Percentiles rank a stretch among this genome's conserved stretches.
Evolutionary conservation across 257 asterid genomes (phyloP).

Genomic region (Solanum sejunctum): DNA sequence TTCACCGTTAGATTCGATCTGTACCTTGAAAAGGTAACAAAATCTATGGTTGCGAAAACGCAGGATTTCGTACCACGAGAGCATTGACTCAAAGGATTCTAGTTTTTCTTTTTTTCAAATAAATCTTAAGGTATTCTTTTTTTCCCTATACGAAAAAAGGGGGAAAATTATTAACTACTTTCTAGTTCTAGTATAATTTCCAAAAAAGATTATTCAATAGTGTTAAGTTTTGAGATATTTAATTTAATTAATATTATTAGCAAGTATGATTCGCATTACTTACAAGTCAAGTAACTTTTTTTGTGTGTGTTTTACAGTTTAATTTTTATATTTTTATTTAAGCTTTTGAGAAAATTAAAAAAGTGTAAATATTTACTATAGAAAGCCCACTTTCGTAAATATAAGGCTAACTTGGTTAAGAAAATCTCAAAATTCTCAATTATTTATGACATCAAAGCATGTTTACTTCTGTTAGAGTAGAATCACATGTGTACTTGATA

Average conservation of each 20-base stretch:
- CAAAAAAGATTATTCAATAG: accelerated
- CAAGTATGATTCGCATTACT: too few species aligned
- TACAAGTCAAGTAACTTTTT: too few species aligned
- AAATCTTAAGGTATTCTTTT: too few species aligned
- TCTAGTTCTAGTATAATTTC: too few species aligned
- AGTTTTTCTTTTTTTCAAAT: not conserved
- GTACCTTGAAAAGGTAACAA: not conserved
- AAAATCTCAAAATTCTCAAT: conserved; percentile 52
- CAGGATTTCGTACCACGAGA: not conserved
- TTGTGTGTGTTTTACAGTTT: not conserved
- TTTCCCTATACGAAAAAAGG: too few species aligned
- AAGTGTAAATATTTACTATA: not conserved
- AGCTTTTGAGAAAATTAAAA: too few species aligned
- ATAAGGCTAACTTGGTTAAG: conserved; percentile 41
- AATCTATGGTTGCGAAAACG: not conserved
- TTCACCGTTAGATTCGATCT: conserved; percentile 2
- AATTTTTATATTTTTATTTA: too few species aligned
- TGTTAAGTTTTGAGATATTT: too few species aligned
- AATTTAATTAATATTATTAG: too few species aligned
- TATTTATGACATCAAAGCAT: conserved; percentile 39
- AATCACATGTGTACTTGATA: too few species aligned
- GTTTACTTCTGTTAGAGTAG: too few species aligned
- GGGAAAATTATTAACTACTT: too few species aligned
- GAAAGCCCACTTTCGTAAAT: conserved; percentile 29
- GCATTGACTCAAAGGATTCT: not conserved